Conservation (phyloP, 306 rosid species). For the Malus sieversii region DNA sequence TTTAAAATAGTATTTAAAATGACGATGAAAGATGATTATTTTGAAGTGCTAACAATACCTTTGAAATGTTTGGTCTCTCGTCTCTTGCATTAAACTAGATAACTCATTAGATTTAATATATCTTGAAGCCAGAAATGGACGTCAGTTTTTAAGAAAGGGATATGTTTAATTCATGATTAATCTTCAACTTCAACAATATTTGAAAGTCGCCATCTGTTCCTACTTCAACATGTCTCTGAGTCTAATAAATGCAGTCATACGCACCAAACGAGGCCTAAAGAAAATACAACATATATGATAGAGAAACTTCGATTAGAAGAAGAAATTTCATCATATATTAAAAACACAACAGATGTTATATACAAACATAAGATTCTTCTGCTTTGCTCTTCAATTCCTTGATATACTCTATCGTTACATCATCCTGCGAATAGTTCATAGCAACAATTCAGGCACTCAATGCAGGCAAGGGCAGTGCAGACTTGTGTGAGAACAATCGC, state of each 20-base stretch:
- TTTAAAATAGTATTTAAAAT: too few species aligned
- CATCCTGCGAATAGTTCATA: constrained; percentile 57
- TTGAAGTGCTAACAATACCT: too few species aligned
- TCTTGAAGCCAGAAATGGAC: too few species aligned
- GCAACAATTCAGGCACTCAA: constrained; percentile 67
- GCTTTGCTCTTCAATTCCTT: neutral
- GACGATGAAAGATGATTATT: too few species aligned
- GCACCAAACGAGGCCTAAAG: neutral
- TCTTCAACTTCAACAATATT: too few species aligned
- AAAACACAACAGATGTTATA: neutral
- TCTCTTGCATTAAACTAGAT: neutral
- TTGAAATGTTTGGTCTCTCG: neutral
- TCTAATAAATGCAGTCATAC: too few species aligned
- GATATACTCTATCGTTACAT: neutral
- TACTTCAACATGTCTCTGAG: too few species aligned
- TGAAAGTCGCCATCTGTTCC: too few species aligned
- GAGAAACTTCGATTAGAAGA: neutral
- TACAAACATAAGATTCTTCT: neutral
- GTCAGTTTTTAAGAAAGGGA: too few species aligned
- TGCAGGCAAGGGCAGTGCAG: constrained; percentile 76
- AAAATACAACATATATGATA: neutral
- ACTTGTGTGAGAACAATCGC: constrained; percentile 59
- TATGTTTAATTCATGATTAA: too few species aligned
- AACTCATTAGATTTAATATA: too few species aligned
- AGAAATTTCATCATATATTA: neutral